These are phyloP conservation scores for Ogataea paraovalis DNA, from an alignment of 805 yeast genomes.

Conservation along the genomic window DNA sequence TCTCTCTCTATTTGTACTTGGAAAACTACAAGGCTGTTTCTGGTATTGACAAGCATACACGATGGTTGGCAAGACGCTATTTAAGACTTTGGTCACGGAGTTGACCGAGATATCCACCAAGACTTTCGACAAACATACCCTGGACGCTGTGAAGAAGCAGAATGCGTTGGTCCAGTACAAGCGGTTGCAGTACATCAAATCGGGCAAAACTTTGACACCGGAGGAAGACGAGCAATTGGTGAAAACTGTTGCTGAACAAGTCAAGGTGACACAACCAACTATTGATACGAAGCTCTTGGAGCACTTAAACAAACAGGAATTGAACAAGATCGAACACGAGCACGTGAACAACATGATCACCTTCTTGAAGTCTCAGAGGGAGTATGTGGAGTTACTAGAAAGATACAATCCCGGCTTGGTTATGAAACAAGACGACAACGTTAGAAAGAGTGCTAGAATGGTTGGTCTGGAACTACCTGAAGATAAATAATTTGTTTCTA, in stretches of 20 bases:
- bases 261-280: conserved; percentile 25
- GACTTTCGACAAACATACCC: conserved; percentile 35
- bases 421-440: conserved; percentile 73
- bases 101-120: conserved; percentile 35
- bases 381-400: conserved; percentile 72
- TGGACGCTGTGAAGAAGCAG: conserved; percentile 40
- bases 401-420: conserved; percentile 83
- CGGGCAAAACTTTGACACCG: conserved; percentile 32
- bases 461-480: conserved; percentile 81
- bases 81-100: conserved; percentile 36
- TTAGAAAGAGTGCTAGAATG: conserved; percentile 73
- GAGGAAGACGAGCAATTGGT: conserved; percentile 33
- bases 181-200: conserved; percentile 40
- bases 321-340: conserved; percentile 22
- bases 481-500: conserved; percentile 5
- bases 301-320: conserved; percentile 25
- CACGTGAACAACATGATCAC: conserved; percentile 57
- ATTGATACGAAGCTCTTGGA: conserved; percentile 25
- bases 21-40: too few relatives aligned
- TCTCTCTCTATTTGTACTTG: too few relatives aligned
- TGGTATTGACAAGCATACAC: too few relatives aligned
- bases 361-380: conserved; percentile 69
- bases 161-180: conserved; percentile 46
- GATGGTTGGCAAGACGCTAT: conserved; percentile 24
- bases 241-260: conserved; percentile 32